Percentiles rank a stretch among this genome's conserved stretches.
phyloP scores from a whole-genome alignment of 768 basidiomycete species.

The Amanita pseudoporphyria region DNA sequence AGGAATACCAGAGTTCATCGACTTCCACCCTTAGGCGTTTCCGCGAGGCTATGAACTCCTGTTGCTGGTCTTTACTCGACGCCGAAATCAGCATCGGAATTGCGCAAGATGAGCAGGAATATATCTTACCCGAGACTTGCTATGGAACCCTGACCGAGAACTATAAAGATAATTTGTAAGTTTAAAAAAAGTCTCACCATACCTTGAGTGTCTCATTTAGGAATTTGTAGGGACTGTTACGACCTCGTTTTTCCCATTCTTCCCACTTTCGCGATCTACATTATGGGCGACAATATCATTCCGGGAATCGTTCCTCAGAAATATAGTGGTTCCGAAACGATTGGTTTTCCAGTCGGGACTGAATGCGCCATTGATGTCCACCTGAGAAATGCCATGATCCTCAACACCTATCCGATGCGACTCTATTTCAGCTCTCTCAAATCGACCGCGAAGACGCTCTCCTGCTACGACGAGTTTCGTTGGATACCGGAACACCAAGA shows the following conservation, averaged over 20 bases:
- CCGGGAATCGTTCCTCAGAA: too few relatives aligned
- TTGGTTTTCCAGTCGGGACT: too few relatives aligned
- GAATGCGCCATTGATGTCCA: constrained; percentile 50
- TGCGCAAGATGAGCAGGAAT: constrained; percentile 46
- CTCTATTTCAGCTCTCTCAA: constrained; percentile 46
- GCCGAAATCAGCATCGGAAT: constrained; percentile 48
- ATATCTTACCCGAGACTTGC: constrained; percentile 42
- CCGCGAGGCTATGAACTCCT: constrained; percentile 26
- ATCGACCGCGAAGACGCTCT: constrained; percentile 38
- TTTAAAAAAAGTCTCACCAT: too few relatives aligned
- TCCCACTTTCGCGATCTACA: constrained; percentile 43
- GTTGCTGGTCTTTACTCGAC: constrained; percentile 38
- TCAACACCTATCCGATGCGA: constrained; percentile 39
- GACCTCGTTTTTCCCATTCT: constrained; percentile 48
- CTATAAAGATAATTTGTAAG: constrained; percentile 32
- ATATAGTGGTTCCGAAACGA: constrained; percentile 33
- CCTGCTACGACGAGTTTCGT: constrained; percentile 3
- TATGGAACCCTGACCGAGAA: constrained; percentile 45
- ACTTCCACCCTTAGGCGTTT: constrained; percentile 15
- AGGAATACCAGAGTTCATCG: neutral
- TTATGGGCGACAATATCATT: constrained; percentile 29
- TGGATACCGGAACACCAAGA: constrained; percentile 46
- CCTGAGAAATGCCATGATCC: constrained; percentile 47
- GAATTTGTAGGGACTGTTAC: constrained; percentile 33
- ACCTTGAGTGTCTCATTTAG: too few relatives aligned